Evolutionary conservation across 768 basidiomycete genomes (phyloP).

Genomic region (Boletus huronensis): DNA sequence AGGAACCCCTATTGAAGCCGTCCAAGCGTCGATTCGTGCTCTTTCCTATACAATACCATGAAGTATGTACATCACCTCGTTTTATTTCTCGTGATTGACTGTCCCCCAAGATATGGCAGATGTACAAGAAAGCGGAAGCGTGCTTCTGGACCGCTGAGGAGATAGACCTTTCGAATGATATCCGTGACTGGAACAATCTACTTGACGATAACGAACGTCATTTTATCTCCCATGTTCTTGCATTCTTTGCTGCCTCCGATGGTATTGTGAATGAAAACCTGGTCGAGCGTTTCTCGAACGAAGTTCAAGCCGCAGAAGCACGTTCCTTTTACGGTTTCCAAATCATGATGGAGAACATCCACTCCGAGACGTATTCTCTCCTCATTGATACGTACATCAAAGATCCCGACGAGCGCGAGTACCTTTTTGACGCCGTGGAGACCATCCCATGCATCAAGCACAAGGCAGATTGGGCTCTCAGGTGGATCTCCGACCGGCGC

Average conservation of each 20-base stretch:
- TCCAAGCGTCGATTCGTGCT: constrained; percentile 81
- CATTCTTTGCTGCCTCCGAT: constrained; percentile 93
- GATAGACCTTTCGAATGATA: constrained; percentile 83
- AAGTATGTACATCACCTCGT: constrained; percentile 49
- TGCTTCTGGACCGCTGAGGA: constrained; percentile 94
- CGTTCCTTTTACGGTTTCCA: constrained; percentile 97
- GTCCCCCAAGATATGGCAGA: constrained; percentile 73
- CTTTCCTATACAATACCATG: constrained; percentile 88
- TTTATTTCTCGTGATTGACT: neutral
- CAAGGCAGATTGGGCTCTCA: constrained; percentile 92
- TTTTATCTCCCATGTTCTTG: constrained; percentile 87
- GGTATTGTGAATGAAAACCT: constrained; percentile 96
- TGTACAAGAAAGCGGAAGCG: constrained; percentile 93
- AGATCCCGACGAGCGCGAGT: constrained; percentile 64
- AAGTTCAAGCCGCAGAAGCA: constrained; percentile 88
- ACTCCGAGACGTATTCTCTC: constrained; percentile 93
- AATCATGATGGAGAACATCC: constrained; percentile 97
- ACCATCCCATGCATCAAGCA: constrained; percentile 87
- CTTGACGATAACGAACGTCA: constrained; percentile 77
- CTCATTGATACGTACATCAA: constrained; percentile 93
- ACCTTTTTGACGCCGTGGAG: constrained; percentile 87
- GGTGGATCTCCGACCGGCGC: constrained; percentile 78
- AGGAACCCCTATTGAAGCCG: constrained; percentile 80
- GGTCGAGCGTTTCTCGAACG: constrained; percentile 85
- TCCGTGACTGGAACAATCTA: constrained; percentile 77